Conservation (phyloP, 768 basidiomycete genomes). For the Lenzites betulinus region DNA sequence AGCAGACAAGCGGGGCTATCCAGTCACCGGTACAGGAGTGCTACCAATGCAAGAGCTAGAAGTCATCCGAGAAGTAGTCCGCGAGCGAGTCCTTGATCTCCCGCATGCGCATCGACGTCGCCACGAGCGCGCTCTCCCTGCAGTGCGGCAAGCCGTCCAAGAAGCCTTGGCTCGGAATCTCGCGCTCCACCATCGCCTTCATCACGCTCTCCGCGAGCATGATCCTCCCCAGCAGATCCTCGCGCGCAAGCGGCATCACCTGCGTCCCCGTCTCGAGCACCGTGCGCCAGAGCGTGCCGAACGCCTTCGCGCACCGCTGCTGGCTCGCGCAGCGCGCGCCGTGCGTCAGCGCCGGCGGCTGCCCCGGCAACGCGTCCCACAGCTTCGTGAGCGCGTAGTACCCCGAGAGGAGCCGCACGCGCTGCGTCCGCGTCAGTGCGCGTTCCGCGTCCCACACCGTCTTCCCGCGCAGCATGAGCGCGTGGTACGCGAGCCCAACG, state of each 20-base stretch:
- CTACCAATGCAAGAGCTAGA: no score
- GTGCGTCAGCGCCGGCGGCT: conserved; percentile 47
- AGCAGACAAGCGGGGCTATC: no score
- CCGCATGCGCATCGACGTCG: conserved; percentile 45
- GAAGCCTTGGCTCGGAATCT: conserved; percentile 42
- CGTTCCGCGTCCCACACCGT: conserved; percentile 49
- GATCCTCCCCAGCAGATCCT: conserved; percentile 47
- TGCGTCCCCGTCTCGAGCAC: conserved; percentile 42
- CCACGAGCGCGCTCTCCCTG: conserved; percentile 44
- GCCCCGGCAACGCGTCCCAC: conserved; percentile 45
- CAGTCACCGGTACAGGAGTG: no score
- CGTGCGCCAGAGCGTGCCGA: conserved; percentile 47
- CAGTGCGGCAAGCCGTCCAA: conserved; percentile 48
- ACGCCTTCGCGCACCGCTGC: conserved; percentile 47
- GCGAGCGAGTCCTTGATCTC: conserved; percentile 50
- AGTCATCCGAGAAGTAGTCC: conserved; percentile 48
- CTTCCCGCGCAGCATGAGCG: conserved; percentile 53
- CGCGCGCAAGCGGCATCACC: conserved; percentile 42
- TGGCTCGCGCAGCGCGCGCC: conserved; percentile 42
- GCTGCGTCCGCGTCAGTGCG: conserved; percentile 49
- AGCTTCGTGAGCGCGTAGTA: conserved; percentile 50
- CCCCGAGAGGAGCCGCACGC: conserved; percentile 54
- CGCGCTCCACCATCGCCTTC: conserved; percentile 46
- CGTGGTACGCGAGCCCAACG: conserved; percentile 52
- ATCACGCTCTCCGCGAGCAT: conserved; percentile 51